These are phyloP conservation scores for Cucumis cinereus DNA, from an alignment of 306 rosid species.

Conservation along the genomic window DNA sequence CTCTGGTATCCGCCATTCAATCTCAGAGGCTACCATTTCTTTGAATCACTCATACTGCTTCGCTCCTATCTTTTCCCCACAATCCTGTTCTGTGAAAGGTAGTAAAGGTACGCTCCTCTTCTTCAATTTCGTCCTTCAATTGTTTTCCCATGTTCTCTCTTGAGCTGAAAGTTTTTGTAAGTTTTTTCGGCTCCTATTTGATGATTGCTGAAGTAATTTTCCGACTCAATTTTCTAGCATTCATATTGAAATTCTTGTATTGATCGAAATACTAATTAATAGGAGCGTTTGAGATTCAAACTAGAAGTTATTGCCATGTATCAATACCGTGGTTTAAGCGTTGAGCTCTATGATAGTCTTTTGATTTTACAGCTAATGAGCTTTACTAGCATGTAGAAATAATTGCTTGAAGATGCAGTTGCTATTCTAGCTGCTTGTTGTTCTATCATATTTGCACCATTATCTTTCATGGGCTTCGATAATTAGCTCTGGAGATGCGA, in stretches of 20 bases:
- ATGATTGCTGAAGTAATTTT: background rate
- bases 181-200: background rate
- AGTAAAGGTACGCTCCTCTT: background rate
- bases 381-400: background rate
- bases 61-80: background rate
- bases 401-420: background rate
- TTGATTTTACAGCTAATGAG: background rate
- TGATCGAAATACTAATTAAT: background rate
- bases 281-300: background rate
- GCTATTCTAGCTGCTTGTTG: background rate
- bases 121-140: background rate
- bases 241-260: background rate
- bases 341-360: background rate
- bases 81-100: conserved; percentile 23
- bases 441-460: background rate
- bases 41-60: background rate
- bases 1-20: background rate
- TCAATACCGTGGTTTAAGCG: background rate
- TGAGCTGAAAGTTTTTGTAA: background rate
- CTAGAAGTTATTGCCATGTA: background rate
- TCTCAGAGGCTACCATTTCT: background rate
- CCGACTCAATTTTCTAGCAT: background rate
- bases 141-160: background rate
- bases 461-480: background rate
- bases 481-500: background rate